phyloP scores from a whole-genome alignment of 2,329 filamentous ascomycete genomes.

The Colletotrichum tropicale region DNA sequence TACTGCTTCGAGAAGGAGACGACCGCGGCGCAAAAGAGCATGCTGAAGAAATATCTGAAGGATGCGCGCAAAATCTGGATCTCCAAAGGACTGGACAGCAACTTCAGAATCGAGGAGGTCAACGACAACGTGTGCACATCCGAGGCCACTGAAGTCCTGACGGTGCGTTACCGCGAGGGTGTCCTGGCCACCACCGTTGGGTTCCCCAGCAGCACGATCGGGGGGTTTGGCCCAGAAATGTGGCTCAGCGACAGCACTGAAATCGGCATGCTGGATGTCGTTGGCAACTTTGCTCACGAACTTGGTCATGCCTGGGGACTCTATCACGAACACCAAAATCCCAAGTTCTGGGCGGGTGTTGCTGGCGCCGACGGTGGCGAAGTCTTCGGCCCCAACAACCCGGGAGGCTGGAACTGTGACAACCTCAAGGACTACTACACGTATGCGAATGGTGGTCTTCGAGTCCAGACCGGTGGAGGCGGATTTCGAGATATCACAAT shows the following conservation, averaged over 20 bases:
- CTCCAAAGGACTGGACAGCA: neutral
- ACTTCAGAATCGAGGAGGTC: conserved; percentile 19
- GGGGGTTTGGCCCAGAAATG: neutral
- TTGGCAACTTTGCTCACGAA: conserved; percentile 28
- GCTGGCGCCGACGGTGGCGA: neutral
- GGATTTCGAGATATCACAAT: neutral
- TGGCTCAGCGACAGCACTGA: conserved; percentile 1
- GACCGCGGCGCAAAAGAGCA: neutral
- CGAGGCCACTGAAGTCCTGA: conserved; percentile 5
- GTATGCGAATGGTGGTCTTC: neutral
- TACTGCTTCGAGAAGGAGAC: neutral
- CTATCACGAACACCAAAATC: conserved; percentile 31
- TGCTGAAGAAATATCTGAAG: neutral
- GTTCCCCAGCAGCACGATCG: neutral
- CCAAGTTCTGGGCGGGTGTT: conserved; percentile 23
- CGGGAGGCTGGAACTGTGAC: conserved; percentile 2
- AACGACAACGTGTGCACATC: neutral
- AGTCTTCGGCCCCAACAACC: neutral
- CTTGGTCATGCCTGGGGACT: conserved; percentile 31
- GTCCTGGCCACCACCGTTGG: neutral
- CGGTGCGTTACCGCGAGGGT: neutral
- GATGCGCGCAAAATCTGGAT: neutral
- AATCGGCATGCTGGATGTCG: conserved; percentile 6
- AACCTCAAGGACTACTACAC: conserved; percentile 7
- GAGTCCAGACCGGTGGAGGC: neutral